Evolutionary conservation across 2,329 filamentous ascomycete species (phyloP).

Genomic region (Pseudogymnoascus sp.): DNA sequence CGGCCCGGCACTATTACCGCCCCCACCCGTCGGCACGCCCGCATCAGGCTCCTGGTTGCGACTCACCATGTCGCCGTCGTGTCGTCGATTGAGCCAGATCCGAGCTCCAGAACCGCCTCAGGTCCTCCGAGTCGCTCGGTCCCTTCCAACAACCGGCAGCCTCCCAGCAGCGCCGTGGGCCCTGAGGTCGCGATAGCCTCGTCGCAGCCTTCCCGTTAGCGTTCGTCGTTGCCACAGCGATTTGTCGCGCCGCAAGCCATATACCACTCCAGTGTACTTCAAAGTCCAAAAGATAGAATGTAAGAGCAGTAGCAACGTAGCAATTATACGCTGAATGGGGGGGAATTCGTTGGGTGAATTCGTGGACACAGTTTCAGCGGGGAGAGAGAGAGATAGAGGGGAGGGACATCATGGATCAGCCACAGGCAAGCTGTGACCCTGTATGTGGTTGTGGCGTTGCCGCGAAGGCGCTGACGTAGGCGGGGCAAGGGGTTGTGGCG

Average conservation of each 20-base stretch:
- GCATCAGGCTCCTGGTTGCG: not conserved
- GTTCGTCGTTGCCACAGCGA: not conserved
- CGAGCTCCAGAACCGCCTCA: not conserved
- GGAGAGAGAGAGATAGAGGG: not conserved
- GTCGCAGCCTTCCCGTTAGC: not conserved
- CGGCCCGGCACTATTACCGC: not conserved
- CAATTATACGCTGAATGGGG: not conserved
- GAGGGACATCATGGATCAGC: not conserved
- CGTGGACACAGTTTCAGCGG: not conserved
- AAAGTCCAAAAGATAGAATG: not conserved
- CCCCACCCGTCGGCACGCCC: not conserved
- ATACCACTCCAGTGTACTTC: not conserved
- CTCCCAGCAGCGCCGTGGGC: not conserved
- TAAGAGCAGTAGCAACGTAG: not conserved
- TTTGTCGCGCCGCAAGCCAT: not conserved
- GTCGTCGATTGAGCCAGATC: not conserved
- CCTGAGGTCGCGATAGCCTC: not conserved
- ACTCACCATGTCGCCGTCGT: not conserved
- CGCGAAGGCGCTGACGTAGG: conserved; percentile 4
- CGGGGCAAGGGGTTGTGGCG: not conserved
- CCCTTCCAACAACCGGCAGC: too few relatives aligned
- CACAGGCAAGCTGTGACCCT: conserved; percentile 6
- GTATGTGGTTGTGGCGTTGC: not conserved
- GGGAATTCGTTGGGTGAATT: not conserved
- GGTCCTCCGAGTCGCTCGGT: not conserved